Evolutionary conservation across 768 basidiomycete genomes (phyloP), one percentile per base, ranked within the genome.

Genomic region (Mycena haematopus): DNA sequence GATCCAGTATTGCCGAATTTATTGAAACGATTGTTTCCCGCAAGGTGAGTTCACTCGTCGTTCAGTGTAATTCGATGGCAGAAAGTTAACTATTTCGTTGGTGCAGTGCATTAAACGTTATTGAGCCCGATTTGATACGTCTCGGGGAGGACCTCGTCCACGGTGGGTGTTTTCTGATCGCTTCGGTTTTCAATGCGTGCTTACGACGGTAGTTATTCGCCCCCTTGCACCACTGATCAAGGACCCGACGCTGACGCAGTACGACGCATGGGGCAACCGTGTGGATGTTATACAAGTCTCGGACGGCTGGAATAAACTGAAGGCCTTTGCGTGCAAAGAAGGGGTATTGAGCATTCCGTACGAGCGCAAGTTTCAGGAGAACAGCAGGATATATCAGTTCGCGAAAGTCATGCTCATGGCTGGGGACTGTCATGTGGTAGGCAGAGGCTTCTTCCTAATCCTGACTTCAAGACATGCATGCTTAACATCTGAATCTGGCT

Each of bases 241-340:
- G 2, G 82, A 83, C 21, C 87, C 89, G 0, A 77, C 72, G 11
- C 72, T 93, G 22, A 79, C 79, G 0, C 92, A 92, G 72, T 93
- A 91, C 69, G 80, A 92, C 68, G 86, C 91, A 65, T 92, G 86
- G 87, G 91, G 91, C 0, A 83, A 86, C 13, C 66, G 66, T 2
- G 75, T 91, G 9, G 91, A 93, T 71, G 73, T 76, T 5, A 80
- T 94, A 0, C 78, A 86, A 40, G 91, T 89, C 1, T 88, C 86
- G 19, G 89, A 91, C 69, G 89, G 85, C 0, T 93, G 91, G 91
- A 78, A 86, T 15, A 78, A 77, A 21, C 77, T 93, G 65, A 91
- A 90, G 72, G 84, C 81, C 0, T 69, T 86, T 25, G 79, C 82
- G 35, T 84, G 88, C 66, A 77, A 80, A 56, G 89, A 90, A 72